phyloP scores from a whole-genome alignment of 768 basidiomycete genomes.

The Hemileccinum impolitum region DNA sequence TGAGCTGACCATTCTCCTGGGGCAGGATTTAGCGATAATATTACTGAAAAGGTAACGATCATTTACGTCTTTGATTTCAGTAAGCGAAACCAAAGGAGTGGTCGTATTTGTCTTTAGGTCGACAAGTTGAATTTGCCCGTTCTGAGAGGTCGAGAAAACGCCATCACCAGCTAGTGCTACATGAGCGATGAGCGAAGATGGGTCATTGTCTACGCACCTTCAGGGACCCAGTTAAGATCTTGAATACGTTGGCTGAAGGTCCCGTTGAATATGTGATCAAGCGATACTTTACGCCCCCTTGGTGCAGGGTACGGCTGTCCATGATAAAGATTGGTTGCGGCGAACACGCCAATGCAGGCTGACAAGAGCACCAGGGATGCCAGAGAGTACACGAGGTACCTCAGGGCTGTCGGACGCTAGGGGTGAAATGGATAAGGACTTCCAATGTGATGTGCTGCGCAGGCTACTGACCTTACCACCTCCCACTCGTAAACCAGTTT shows the following conservation, averaged over 20 bases:
- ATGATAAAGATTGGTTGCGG: slow-evolving; percentile 65
- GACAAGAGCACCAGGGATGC: slow-evolving; percentile 58
- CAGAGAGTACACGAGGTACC: slow-evolving; percentile 62
- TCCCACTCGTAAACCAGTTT: slow-evolving; percentile 34
- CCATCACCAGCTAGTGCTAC: slow-evolving; percentile 80
- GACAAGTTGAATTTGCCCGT: slow-evolving; percentile 71
- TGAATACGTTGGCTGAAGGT: slow-evolving; percentile 60
- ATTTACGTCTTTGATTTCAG: slow-evolving; percentile 65
- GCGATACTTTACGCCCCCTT: slow-evolving; percentile 65
- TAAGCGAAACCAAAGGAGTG: slow-evolving; percentile 50
- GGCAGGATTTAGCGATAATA: slow-evolving; percentile 3
- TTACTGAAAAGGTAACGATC: background rate
- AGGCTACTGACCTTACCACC: slow-evolving; percentile 33
- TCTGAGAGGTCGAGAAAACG: slow-evolving; percentile 67
- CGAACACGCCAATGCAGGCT: slow-evolving; percentile 69
- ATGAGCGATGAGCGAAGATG: slow-evolving; percentile 3
- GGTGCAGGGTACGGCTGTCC: slow-evolving; percentile 48
- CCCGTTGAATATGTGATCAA: slow-evolving; percentile 92
- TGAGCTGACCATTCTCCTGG: slow-evolving; percentile 52
- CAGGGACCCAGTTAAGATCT: slow-evolving; percentile 80
- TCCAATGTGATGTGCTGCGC: background rate
- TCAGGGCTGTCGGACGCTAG: slow-evolving; percentile 52
- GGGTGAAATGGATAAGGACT: slow-evolving; percentile 6
- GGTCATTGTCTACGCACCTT: slow-evolving; percentile 54
- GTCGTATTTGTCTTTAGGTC: slow-evolving; percentile 77